Evolutionary conservation across 2,329 filamentous ascomycete genomes (phyloP).

Genomic region (Blumeriella jaapii): DNA sequence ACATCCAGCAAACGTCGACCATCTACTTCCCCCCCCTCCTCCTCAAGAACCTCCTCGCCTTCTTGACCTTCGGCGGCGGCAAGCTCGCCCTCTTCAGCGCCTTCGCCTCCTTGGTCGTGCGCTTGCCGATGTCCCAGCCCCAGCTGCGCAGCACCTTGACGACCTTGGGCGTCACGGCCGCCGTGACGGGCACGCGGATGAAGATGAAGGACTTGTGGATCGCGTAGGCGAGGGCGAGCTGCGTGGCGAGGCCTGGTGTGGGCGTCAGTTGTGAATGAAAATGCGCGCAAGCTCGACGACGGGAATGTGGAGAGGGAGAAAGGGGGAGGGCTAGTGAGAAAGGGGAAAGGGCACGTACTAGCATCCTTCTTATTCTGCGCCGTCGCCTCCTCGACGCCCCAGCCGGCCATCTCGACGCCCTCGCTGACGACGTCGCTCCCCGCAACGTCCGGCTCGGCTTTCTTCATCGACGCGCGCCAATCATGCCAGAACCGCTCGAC

Average conservation of each 20-base stretch:
- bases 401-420: conserved; percentile 39
- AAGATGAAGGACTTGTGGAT: conserved; percentile 99
- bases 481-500: conserved; percentile 42
- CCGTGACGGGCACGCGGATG: conserved; percentile 82
- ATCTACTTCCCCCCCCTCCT: too few species aligned
- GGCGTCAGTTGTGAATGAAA: too few species aligned
- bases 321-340: neutral
- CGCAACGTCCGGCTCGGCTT: conserved; percentile 33
- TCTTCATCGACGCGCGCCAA: conserved; percentile 37
- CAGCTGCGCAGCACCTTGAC: conserved; percentile 76
- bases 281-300: too few species aligned
- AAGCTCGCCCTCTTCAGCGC: conserved; percentile 20
- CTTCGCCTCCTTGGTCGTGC: conserved; percentile 33
- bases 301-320: neutral
- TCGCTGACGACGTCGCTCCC: conserved; percentile 36
- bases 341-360: conserved; percentile 46
- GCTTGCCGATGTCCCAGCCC: conserved; percentile 92
- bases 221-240: conserved; percentile 86
- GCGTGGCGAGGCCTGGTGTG: conserved; percentile 54
- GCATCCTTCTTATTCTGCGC: conserved; percentile 52
- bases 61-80: conserved; percentile 4
- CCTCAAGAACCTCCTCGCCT: too few species aligned
- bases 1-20: too few species aligned
- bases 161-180: conserved; percentile 85
- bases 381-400: conserved; percentile 54